Evolutionary conservation across 768 basidiomycete species (phyloP).

Genomic region (Boletus tylopilopsis): DNA sequence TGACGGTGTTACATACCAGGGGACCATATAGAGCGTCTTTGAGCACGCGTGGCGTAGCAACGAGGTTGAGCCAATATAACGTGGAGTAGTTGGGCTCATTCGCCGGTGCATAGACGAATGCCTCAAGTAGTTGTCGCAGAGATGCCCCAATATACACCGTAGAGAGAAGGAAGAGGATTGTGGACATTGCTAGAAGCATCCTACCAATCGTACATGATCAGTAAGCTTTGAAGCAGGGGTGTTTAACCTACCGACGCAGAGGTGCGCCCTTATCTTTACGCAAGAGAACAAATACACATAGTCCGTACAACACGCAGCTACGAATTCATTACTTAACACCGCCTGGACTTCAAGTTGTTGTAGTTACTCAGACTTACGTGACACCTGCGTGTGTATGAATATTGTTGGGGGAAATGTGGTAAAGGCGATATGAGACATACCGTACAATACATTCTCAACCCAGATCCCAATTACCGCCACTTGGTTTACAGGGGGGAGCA

Average conservation of each 20-base stretch:
- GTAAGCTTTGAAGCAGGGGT: no score
- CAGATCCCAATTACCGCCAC: neutral
- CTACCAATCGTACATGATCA: neutral
- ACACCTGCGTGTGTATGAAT: neutral
- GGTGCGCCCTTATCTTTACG: neutral
- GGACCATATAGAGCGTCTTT: neutral
- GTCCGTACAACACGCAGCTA: neutral
- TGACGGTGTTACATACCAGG: neutral
- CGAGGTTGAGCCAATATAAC: slow-evolving; percentile 1
- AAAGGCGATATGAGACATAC: neutral
- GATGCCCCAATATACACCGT: neutral
- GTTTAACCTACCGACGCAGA: neutral
- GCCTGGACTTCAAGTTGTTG: no score
- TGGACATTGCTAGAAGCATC: neutral
- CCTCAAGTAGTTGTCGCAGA: neutral
- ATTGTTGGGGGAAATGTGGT: neutral
- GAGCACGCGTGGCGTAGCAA: neutral
- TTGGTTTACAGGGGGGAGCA: neutral
- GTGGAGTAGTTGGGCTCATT: neutral
- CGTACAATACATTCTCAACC: neutral
- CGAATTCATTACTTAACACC: neutral
- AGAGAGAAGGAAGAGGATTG: neutral
- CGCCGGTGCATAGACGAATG: neutral
- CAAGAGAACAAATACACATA: neutral
- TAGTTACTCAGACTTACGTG: neutral